Percentiles rank a stretch among this genome's conserved stretches.
Conservation (phyloP, 441 rosid species). For the Pelargonium australe region DNA sequence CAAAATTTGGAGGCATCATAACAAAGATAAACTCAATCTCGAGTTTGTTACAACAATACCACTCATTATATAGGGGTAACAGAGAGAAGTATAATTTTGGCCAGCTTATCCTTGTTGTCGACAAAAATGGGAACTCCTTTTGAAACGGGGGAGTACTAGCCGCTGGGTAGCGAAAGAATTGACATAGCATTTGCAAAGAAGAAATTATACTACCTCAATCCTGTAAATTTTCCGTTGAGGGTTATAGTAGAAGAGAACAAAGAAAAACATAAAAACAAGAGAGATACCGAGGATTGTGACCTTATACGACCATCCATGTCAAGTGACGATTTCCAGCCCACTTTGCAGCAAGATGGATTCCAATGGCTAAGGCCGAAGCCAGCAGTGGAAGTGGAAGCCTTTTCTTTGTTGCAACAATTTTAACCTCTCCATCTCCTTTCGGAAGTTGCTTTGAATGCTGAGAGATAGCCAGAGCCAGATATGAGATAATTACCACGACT, state of each 20-base stretch:
- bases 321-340: constrained; percentile 83
- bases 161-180: too few species aligned
- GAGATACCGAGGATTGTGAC: neutral
- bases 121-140: too few species aligned
- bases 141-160: too few species aligned
- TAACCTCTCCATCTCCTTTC: constrained; percentile 34
- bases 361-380: constrained; percentile 64
- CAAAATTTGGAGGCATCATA: too few species aligned
- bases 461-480: constrained; percentile 53
- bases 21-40: too few species aligned
- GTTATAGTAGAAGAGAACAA: neutral
- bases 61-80: too few species aligned
- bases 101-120: too few species aligned
- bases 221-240: neutral
- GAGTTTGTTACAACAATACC: too few species aligned
- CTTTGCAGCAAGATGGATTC: constrained; percentile 64
- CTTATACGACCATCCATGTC: constrained; percentile 78
- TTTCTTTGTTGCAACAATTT: constrained; percentile 24
- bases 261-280: neutral
- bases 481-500: constrained; percentile 42
- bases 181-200: too few species aligned
- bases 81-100: too few species aligned
- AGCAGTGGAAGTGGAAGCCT: constrained; percentile 54
- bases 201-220: too few species aligned
- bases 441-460: constrained; percentile 42